Percentiles rank a stretch among this genome's conserved stretches.
Conservation (phyloP, 176 grass and related monocot species). For the Guadua angustifolia region DNA sequence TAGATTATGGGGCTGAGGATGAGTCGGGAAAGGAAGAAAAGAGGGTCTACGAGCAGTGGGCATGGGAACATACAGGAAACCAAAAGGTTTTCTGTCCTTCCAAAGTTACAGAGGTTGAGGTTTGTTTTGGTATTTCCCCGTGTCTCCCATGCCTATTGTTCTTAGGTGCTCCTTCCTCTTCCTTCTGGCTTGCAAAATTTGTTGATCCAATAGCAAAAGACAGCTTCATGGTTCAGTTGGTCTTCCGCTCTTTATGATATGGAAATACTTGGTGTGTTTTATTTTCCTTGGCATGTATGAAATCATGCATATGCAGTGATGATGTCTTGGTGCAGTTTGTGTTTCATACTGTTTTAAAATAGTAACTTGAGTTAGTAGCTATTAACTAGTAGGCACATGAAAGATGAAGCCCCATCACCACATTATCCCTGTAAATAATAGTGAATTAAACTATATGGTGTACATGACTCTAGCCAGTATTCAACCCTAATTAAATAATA, state of each 20-base stretch:
- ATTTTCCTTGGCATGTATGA: neutral
- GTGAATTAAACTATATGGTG: neutral
- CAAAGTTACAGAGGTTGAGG: neutral
- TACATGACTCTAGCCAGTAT: neutral
- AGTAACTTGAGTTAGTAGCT: neutral
- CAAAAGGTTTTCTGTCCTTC: neutral
- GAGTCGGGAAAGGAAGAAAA: neutral
- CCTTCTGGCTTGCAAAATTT: neutral
- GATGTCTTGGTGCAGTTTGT: neutral
- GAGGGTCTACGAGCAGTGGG: neutral
- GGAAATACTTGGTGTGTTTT: neutral
- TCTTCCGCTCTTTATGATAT: neutral
- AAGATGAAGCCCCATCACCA: neutral
- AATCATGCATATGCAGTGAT: neutral
- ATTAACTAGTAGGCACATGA: neutral
- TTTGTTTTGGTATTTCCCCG: neutral
- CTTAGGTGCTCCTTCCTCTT: conserved; percentile 17
- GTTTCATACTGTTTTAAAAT: neutral
- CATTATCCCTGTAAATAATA: neutral
- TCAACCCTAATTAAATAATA: neutral
- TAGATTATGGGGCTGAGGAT: neutral
- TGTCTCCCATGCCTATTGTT: conserved; percentile 9
- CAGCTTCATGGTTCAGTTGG: neutral
- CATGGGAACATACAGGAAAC: conserved; percentile 33
- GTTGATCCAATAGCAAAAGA: neutral